Base-by-base conservation (phyloP, 2,329 filamentous ascomycete species). In the Aphanocladium album region DNA sequence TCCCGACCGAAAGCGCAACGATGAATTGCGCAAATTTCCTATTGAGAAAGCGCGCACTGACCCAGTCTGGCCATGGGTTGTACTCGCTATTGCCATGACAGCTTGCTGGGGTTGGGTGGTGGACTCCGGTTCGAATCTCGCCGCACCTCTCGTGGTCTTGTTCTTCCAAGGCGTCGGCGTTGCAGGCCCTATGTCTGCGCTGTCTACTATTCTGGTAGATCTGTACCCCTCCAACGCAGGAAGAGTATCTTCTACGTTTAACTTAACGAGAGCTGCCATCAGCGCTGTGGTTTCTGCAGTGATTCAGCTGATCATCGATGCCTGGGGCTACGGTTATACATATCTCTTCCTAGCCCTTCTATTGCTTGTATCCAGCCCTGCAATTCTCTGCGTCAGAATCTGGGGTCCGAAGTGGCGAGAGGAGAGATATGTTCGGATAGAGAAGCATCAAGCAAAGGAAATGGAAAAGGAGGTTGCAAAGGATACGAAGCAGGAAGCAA, bases 51-150 rank as follows among this genome's bases (percentile, higher is more conserved):
- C 74, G 1, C 67, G 74, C n/a, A 65, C 74, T 30, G 70, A 67
- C n/a, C 64, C 79, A 8, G 68, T 73, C 57, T 69, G 69, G 66
- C 72, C 71, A 6, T 72, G 79, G 39, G 69, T 79, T 2, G 74
- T 80, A 60, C 63, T 83, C 27, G 74, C 75, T 23, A 75, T 80
- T 8, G 73, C 75, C 30, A 74, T 73, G 3, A 70, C 79, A 0
- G 60, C 76, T 2, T 71, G 71, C 33, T 79, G 76, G 67, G 77
- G 77, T 33, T 80, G 78, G 78, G 71, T 75, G 5, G 69, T 80
- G 5, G 68, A 73, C 56, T 66, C 70, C 19, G 69, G 72, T 25
- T 68, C 69, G 3, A 73, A 69, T 62, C 68, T 80, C 0, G 76
- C 77, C 0, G 75, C 69, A 5, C 76, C 77, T 3, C 67, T 79